A percentile compares a stretch with the other conserved stretches of the same genome.
Evolutionary conservation across 2,329 filamentous ascomycete genomes (phyloP).

Genomic region (Thelonectria blattea): DNA sequence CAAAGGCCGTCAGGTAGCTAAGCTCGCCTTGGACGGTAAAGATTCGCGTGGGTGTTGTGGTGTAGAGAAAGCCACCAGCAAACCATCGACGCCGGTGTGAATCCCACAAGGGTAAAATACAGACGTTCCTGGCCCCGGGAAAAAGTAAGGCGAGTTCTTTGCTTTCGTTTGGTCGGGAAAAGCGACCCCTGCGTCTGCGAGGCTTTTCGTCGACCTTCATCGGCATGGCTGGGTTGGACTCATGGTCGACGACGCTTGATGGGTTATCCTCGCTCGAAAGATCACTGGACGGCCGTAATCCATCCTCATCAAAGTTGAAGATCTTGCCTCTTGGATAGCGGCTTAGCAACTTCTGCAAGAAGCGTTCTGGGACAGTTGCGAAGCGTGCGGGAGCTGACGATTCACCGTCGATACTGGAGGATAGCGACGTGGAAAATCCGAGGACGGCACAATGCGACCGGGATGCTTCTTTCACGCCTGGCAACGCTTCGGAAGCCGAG

Average conservation of each 20-base stretch:
- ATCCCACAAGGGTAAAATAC: slow-evolving; percentile 57
- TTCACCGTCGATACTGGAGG: slow-evolving; percentile 43
- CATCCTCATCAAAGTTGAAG: slow-evolving; percentile 51
- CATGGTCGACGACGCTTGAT: not conserved
- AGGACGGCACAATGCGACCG: slow-evolving; percentile 41
- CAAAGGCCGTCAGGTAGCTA: slow-evolving; percentile 57
- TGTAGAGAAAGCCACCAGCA: slow-evolving; percentile 57
- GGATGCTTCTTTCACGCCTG: slow-evolving; percentile 25
- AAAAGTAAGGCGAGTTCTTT: slow-evolving; percentile 44
- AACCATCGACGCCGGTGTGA: slow-evolving; percentile 53
- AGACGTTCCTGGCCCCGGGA: slow-evolving; percentile 52
- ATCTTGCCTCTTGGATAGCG: slow-evolving; percentile 54
- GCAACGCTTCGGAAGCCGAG: not conserved
- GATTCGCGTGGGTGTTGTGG: slow-evolving; percentile 48
- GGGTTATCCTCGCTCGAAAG: slow-evolving; percentile 32
- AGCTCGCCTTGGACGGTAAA: slow-evolving; percentile 57
- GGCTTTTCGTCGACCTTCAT: not conserved
- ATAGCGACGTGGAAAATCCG: slow-evolving; percentile 45
- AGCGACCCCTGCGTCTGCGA: slow-evolving; percentile 7
- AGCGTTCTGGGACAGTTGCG: slow-evolving; percentile 43
- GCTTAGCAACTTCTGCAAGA: slow-evolving; percentile 49
- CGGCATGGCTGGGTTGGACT: not conserved
- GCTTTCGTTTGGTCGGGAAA: slow-evolving; percentile 25
- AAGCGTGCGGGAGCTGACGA: slow-evolving; percentile 18
- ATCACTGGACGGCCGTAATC: slow-evolving; percentile 43